Evolutionary conservation across 75 land plant species (phyloP).

Genomic region (Ceratopteris richardii): DNA sequence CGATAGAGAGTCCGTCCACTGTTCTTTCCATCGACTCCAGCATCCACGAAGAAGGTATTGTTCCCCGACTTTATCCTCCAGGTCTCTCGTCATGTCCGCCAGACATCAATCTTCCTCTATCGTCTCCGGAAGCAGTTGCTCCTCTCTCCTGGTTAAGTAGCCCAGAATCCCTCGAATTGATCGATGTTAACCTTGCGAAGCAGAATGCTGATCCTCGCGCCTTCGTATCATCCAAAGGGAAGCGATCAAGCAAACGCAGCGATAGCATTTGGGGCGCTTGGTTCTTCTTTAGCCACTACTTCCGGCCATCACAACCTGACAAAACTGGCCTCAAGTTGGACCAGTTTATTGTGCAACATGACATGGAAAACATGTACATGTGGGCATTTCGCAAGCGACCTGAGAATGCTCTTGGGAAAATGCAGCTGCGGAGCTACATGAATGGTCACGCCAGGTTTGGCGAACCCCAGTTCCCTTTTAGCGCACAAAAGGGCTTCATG

Average conservation of each 20-base stretch:
- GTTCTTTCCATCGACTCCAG: slow-evolving; percentile 66
- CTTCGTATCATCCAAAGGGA: slow-evolving; percentile 29
- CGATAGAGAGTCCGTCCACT: slow-evolving; percentile 59
- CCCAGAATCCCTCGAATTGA: slow-evolving; percentile 38
- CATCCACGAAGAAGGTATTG: slow-evolving; percentile 41
- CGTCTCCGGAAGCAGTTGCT: slow-evolving; percentile 14
- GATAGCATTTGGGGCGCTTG: slow-evolving; percentile 93
- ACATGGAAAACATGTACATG: slow-evolving; percentile 98
- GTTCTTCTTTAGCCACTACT: slow-evolving; percentile 89
- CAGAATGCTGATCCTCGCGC: slow-evolving; percentile 38
- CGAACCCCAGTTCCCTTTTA: slow-evolving; percentile 83
- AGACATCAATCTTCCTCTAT: slow-evolving; percentile 59
- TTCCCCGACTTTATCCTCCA: slow-evolving; percentile 16
- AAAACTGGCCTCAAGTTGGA: slow-evolving; percentile 73
- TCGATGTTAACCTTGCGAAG: slow-evolving; percentile 41
- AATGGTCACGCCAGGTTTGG: slow-evolving; percentile 83
- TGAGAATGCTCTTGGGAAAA: slow-evolving; percentile 82
- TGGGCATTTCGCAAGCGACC: slow-evolving; percentile 91
- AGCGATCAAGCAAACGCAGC: slow-evolving; percentile 35
- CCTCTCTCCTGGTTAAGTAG: slow-evolving; percentile 7
- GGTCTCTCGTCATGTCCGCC: slow-evolving; percentile 41
- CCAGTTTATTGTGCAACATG: slow-evolving; percentile 80
- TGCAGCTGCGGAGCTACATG: slow-evolving; percentile 95
- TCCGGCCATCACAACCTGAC: slow-evolving; percentile 58
- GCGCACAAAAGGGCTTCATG: slow-evolving; percentile 72